Base-by-base conservation (phyloP, 805 yeast species). In the Kazachstania bromeliacearum region DNA sequence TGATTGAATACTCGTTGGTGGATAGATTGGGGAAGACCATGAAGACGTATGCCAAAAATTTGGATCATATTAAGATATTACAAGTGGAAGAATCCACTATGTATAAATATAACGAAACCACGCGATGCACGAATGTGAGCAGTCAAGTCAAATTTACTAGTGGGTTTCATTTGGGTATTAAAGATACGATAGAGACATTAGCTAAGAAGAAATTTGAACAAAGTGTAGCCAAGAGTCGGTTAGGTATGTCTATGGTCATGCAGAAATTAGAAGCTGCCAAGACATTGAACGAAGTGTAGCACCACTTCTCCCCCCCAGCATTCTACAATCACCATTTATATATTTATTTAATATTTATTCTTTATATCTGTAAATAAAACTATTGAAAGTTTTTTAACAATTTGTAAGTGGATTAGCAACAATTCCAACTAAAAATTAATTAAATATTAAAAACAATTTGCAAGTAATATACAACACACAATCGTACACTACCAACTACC, bases 231-330 rank as follows among this genome's bases (percentile, higher is more conserved):
- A 75, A 73, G 44, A 75, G 87, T 13, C 70, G 84, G 44, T 63
- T 71, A 43, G 95, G 95, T 3, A 71, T 88, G 70, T 64, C 73
- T 35, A 74, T 72, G 56, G 96, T 85, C 14, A 81, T 88, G 85
- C 75, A 77, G 43, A 67, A 65, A 44, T 63, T 78, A 35, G 67
- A 70, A 20, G 33, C 25, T 15, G 23, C 33, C 10, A 27, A 42
- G 63, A 60, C 35, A 30, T 28, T n/a, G 22, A 28, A 5, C 15
- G 24, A 19, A 26, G 7, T 7, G 34, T 10, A 8, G 26, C 10
- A 8, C 9, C 25, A 22, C 25, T n/a, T n/a, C n/a, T n/a, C n/a
- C n/a, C n/a, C n/a, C n/a, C n/a, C n/a, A n/a, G n/a, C n/a, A n/a
- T n/a, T n/a, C n/a, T n/a, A n/a, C n/a, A n/a, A n/a, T n/a, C n/a